Evolutionary conservation across 805 yeast species (phyloP).

Genomic region (Brettanomyces naardenensis): DNA sequence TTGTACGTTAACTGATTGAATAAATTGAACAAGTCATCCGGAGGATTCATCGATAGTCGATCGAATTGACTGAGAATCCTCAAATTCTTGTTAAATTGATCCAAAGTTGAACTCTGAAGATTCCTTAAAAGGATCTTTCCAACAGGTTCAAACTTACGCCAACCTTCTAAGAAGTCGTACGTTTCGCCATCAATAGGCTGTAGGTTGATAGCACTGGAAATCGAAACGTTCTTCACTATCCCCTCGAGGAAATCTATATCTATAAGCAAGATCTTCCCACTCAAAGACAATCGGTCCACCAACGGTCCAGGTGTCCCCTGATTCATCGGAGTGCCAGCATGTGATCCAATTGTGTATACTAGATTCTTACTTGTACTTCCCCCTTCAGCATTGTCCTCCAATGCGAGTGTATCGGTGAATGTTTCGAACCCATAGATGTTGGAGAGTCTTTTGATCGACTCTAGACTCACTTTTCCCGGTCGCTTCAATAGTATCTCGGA

Average conservation of each 20-base stretch:
- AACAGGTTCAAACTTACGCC: constrained; percentile 16
- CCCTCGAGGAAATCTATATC: constrained; percentile 28
- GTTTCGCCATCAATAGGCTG: constrained; percentile 18
- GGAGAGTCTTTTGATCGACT: constrained; percentile 26
- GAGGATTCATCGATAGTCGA: constrained; percentile 21
- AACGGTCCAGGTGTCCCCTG: constrained; percentile 4
- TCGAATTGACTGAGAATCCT: constrained; percentile 26
- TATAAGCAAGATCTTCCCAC: constrained; percentile 28
- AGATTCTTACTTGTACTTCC: constrained; percentile 11
- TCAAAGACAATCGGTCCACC: constrained; percentile 24
- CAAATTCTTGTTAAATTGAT: constrained; percentile 26
- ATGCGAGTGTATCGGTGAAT: constrained; percentile 25
- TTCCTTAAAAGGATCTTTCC: constrained; percentile 21
- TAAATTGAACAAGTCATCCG: constrained; percentile 26
- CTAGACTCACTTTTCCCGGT: constrained; percentile 28
- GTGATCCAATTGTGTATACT: constrained; percentile 17
- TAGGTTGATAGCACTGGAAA: constrained; percentile 25
- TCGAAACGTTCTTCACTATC: constrained; percentile 20
- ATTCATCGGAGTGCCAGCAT: constrained; percentile 13
- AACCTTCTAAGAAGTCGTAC: constrained; percentile 21
- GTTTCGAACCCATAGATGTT: constrained; percentile 32
- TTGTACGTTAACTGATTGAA: constrained; percentile 22
- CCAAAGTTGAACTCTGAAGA: constrained; percentile 22
- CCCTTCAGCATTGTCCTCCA: constrained; percentile 24
- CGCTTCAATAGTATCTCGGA: constrained; percentile 26